Evolutionary conservation across 495 filamentous ascomycete species (phyloP).

Genomic region (Penicillium bialowiezense): DNA sequence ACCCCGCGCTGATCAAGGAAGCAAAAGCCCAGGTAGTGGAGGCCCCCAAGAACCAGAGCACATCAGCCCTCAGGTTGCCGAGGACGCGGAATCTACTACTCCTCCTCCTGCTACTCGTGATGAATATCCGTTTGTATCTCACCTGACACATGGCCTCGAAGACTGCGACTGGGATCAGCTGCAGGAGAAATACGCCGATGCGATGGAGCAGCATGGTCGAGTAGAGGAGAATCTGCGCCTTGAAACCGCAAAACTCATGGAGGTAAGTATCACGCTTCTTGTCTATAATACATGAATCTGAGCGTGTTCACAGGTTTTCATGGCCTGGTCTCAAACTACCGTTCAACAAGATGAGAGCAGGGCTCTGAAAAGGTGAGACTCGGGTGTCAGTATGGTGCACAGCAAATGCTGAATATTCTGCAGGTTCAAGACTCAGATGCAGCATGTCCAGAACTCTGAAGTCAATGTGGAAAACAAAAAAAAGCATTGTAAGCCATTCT

Average conservation of each 20-base stretch:
- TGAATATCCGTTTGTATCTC: constrained; percentile 15
- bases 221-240: constrained; percentile 59
- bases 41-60: background rate
- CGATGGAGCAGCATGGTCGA: constrained; percentile 55
- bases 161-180: constrained; percentile 67
- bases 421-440: constrained; percentile 73
- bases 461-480: constrained; percentile 65
- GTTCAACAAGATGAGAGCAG: constrained; percentile 67
- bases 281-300: background rate
- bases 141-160: constrained; percentile 26
- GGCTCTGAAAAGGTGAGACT: constrained; percentile 62
- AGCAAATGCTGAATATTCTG: constrained; percentile 3
- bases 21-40: constrained; percentile 2
- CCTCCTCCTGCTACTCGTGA: background rate
- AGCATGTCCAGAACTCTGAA: constrained; percentile 70
- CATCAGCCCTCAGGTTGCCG: constrained; percentile 11
- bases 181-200: constrained; percentile 57
- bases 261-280: constrained; percentile 38
- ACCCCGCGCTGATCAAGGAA: constrained; percentile 1
- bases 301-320: constrained; percentile 56
- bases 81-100: background rate
- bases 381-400: no score
- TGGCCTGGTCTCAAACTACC: constrained; percentile 64
- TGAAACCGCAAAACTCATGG: constrained; percentile 61
- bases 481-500: constrained; percentile 60